A percentile compares a stretch with the other conserved stretches of the same genome.
Conservation (phyloP, 805 yeast species). For the Metschnikowia sp. region DNA sequence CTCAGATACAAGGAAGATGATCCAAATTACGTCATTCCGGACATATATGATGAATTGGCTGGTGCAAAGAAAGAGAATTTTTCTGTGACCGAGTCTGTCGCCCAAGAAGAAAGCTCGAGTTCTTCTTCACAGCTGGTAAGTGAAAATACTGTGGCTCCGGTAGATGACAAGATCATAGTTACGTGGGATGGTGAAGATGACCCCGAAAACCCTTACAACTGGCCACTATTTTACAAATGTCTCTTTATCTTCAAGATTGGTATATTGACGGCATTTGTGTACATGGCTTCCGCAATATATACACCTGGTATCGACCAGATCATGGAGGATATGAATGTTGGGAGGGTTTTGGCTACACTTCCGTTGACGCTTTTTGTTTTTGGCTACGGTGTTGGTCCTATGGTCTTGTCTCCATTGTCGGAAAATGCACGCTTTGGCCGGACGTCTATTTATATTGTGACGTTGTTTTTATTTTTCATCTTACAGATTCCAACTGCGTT, state of each 20-base stretch:
- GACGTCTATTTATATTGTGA: constrained; percentile 44
- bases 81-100: neutral
- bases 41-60: constrained; percentile 21
- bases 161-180: constrained; percentile 15
- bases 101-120: neutral
- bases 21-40: constrained; percentile 29
- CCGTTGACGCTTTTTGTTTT: constrained; percentile 54
- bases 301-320: constrained; percentile 50
- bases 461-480: constrained; percentile 46
- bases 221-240: constrained; percentile 44
- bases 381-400: constrained; percentile 62
- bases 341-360: constrained; percentile 43
- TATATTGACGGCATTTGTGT: constrained; percentile 48
- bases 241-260: constrained; percentile 39
- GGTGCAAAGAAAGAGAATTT: neutral
- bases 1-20: constrained; percentile 27
- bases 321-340: constrained; percentile 43
- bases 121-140: neutral
- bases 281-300: constrained; percentile 55
- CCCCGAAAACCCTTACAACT: constrained; percentile 54
- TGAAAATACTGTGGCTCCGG: neutral
- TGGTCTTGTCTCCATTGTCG: constrained; percentile 56
- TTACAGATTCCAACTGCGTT: constrained; percentile 58
- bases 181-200: constrained; percentile 45
- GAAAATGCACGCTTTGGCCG: constrained; percentile 55